Percentiles rank a stretch among this genome's conserved stretches.
Evolutionary conservation across 805 yeast species (phyloP).

Genomic region (Saccharomyces kudriavzevii): DNA sequence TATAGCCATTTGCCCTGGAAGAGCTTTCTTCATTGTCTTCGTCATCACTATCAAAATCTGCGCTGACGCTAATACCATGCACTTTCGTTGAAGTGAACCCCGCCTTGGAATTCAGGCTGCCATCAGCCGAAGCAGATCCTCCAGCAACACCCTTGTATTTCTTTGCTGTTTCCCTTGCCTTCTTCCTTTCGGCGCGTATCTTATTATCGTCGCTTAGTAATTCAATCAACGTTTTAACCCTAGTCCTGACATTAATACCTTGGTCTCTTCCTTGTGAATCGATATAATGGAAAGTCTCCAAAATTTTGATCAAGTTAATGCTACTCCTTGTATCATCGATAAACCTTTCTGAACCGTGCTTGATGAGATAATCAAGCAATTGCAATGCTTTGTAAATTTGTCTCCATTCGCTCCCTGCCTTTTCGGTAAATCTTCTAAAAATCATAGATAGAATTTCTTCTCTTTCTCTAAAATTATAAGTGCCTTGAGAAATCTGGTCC

Average conservation of each 20-base stretch:
- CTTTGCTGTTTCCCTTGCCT: constrained; percentile 77
- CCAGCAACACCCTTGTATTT: constrained; percentile 79
- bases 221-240: constrained; percentile 67
- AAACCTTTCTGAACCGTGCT: constrained; percentile 89
- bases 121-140: constrained; percentile 35
- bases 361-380: constrained; percentile 80
- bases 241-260: constrained; percentile 88
- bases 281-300: constrained; percentile 86
- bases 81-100: constrained; percentile 19
- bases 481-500: constrained; percentile 94
- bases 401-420: constrained; percentile 94
- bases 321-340: constrained; percentile 91
- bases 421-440: constrained; percentile 87
- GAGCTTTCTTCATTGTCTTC: constrained; percentile 32
- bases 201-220: constrained; percentile 68
- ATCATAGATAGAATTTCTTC: constrained; percentile 73
- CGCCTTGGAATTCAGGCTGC: constrained; percentile 17
- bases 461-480: constrained; percentile 75
- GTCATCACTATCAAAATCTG: constrained; percentile 40
- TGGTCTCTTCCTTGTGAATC: constrained; percentile 93
- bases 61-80: constrained; percentile 30
- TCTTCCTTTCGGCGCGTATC: constrained; percentile 78
- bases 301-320: constrained; percentile 71
- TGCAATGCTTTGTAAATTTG: constrained; percentile 94
- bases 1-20: constrained; percentile 26